Evolutionary conservation across 768 basidiomycete species (phyloP), one percentile per base, ranked within the genome.

Genomic region (Agaricus blazei): DNA sequence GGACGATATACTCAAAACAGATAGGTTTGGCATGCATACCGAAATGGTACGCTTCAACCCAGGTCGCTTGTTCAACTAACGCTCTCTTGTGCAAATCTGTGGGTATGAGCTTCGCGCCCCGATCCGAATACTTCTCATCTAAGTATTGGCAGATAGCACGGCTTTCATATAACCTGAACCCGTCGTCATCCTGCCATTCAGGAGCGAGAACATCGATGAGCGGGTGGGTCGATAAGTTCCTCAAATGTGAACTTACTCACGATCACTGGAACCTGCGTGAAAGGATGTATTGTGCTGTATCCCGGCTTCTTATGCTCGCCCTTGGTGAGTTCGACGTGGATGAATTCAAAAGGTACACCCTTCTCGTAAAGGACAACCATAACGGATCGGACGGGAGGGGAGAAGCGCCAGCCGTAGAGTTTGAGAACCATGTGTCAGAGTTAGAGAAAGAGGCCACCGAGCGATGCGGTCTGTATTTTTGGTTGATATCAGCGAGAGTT

Each of bases 61-160:
- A 78, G 12, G 68, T 70, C 0, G 72, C 72, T 57, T 72, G 68
- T 48, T 72, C 70, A 62, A 75, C 75, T 11, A 68, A 56, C 23
- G 70, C 69, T 19, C 60, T 56, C 27, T 68, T 63, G 44, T 72
- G 65, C 36, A 63, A 46, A 31, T 68, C 66, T 2, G 64, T 67
- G 7, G 83, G 83, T 43, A 80, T 63, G 34, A 84, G 71, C 12
- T 59, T 46, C 3, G 73, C 71, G 27, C 79, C 80, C 59, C 78
- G 73, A 49, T 64, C 57, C 1, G 71, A 63, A 56, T 83, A 77
- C 62, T 82, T 83, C 46, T 63, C 63, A 31, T 68, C 73, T 58
- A 84, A 58, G 65, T 84, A 86, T 26, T 77, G 75, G 24, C 62
- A 63, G 52, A 85, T 82, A 0, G 82, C 81, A 19, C 81, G 75